Evolutionary conservation across 352 stramenopile genomes (phyloP), one percentile per base, ranked within the genome.

Genomic region (Globisporangium okanoganense): DNA sequence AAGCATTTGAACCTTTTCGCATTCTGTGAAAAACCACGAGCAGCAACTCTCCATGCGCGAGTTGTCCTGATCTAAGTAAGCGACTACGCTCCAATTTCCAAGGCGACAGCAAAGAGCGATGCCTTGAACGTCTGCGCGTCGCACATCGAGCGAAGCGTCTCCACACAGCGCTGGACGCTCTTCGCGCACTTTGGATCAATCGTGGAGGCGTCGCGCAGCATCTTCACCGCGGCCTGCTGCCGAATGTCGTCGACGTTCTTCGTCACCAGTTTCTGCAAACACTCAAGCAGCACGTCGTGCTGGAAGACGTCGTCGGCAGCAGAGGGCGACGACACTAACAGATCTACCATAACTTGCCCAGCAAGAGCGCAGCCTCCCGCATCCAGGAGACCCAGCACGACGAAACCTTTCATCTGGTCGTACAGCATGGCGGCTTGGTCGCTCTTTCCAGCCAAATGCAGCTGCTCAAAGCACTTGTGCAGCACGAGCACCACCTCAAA

Each of bases 81-180:
- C 16, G 6, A 9, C 38, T 77, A 78, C 9, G 13, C 20, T 8
- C 63, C 52, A 10, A 61, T 33, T 29, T 86, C 72, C 25, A 90
- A 70, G 18, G 73, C 61, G 18, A 82, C 79, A 14, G 78, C 70
- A 45, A 90, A 88, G 47, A 90, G 75, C 20, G 81, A 90, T 2
- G 63, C 69, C 22, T 59, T 67, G 57, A 87, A 90, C 6, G 65
- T 64, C 16, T 60, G 40, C 5, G 62, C 20, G 35, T 85, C 75
- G 33, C 76, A 80, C 52, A 61, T 47, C 31, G 62, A 56, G 2
- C 64, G 67, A 31, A 90, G 43, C 31, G 36, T 63, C 50, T 62
- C 67, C 45, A 87, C 69, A 52, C 73, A 86, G 20, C 27, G 61
- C 14, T 45, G 22, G 14, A 82, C 76, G 10, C 61, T 62, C 38